A percentile compares a stretch with the other conserved stretches of the same genome.
These are phyloP conservation scores for Fusarium odoratissimum DNA, from an alignment of 2,329 filamentous ascomycete genomes.

Conservation along the genomic window DNA sequence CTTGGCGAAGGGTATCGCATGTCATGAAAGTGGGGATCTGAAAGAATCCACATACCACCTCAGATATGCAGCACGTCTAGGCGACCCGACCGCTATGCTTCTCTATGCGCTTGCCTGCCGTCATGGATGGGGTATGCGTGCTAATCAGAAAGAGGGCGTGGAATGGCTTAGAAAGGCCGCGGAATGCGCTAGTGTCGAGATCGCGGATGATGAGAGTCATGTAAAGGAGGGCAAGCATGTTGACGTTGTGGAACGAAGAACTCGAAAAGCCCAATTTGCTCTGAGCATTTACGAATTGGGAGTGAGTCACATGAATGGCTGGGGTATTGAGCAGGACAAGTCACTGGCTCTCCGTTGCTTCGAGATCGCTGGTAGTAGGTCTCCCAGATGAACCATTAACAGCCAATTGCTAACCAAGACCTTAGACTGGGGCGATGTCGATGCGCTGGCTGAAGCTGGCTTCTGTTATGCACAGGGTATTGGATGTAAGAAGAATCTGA, in stretches of 20 bases:
- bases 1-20: slow-evolving; percentile 87
- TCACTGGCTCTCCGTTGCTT: slow-evolving; percentile 89
- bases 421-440: slow-evolving; percentile 89
- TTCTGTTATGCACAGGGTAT: slow-evolving; percentile 96
- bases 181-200: slow-evolving; percentile 82
- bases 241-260: slow-evolving; percentile 78
- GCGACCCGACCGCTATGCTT: slow-evolving; percentile 93
- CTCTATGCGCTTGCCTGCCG: slow-evolving; percentile 94
- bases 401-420: slow-evolving; percentile 36
- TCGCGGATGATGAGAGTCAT: slow-evolving; percentile 82
- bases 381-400: neutral
- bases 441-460: slow-evolving; percentile 92
- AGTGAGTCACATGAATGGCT: slow-evolving; percentile 97
- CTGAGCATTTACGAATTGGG: slow-evolving; percentile 96
- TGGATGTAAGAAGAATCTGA: slow-evolving; percentile 95
- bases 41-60: slow-evolving; percentile 98
- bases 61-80: slow-evolving; percentile 85
- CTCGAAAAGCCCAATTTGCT: slow-evolving; percentile 91
- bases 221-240: slow-evolving; percentile 71
- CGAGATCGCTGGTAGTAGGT: slow-evolving; percentile 88
- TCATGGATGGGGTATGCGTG: slow-evolving; percentile 97
- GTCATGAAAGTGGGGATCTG: slow-evolving; percentile 86
- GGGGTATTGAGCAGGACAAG: slow-evolving; percentile 96
- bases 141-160: slow-evolving; percentile 90
- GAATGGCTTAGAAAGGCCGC: slow-evolving; percentile 93